Base-by-base conservation (phyloP, 2,329 filamentous ascomycete genomes). In the Aphanocladium album region DNA sequence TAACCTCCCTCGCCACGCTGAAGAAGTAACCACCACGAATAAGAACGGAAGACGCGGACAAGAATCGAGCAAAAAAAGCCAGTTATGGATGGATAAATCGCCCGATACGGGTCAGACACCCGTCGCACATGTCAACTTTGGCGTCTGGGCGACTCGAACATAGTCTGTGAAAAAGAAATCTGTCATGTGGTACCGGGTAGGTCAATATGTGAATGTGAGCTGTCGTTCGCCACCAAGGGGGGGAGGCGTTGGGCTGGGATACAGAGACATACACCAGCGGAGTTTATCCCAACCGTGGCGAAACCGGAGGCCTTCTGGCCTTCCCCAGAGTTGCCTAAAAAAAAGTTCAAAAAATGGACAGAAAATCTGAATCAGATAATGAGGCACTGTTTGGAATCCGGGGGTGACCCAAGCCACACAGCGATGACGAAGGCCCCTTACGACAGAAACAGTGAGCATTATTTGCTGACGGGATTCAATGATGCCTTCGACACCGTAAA, bases 181-280 rank as follows among this genome's bases (percentile, higher is more conserved):
- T 25, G 49, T 60, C 50, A 60, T 54, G 57, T 54, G 41, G 41
- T 60, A 54, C 57, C 39, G 50, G 50, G 57, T 60, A 60, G 21
- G 33, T 33, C 19, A 45, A 41, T 39, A 23, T 58, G 33, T 33
- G 21, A 45, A 50, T 41, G 35, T 58, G 56, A 58, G 56, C 37
- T 51, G 23, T 58, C 56, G 47, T 35, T 43, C 49, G 35, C 56
- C 46, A 58, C 56, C 23, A 41, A 33, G 14, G 12, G 27, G 23
- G 14, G 12, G 27, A 17, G 56, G 56, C 56, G 56, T 58, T 58
- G 56, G 56, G 46, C 47, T 58, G 21, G 55, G 45, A 30, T 17
- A n/a, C 33, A 33, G 43, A 19, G 41, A 39, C 30, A 30, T 30
- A 9, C 30, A 30, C 9, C 30, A 30, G 30, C 43, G 35, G 27